phyloP scores from a whole-genome alignment of 257 asterid species.

The Scutellaria baicalensis region DNA sequence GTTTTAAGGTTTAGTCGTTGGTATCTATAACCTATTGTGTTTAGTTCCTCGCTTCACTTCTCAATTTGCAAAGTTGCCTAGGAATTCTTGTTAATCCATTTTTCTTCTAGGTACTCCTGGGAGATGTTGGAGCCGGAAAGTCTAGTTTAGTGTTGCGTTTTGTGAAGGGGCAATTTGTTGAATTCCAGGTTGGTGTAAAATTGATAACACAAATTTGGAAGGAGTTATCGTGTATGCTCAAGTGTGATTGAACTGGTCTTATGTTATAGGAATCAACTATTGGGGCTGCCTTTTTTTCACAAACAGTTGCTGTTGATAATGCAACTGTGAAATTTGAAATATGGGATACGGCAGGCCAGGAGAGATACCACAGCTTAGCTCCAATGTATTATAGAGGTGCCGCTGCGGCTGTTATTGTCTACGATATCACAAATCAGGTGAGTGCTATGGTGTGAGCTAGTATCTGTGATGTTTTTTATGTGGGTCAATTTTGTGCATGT shows the following conservation, averaged over 20 bases:
- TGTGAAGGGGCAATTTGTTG: conserved; percentile 80
- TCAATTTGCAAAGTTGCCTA: conserved; percentile 7
- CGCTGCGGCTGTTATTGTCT: conserved; percentile 81
- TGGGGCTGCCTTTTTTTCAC: conserved; percentile 88
- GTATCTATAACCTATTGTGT: background rate
- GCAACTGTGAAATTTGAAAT: conserved; percentile 84
- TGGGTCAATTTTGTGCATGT: background rate
- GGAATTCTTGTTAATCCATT: background rate
- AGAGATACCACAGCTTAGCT: conserved; percentile 88
- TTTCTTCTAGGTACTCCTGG: conserved; percentile 62
- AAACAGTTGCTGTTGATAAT: conserved; percentile 73
- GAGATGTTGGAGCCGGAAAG: conserved; percentile 91
- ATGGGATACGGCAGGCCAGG: conserved; percentile 96
- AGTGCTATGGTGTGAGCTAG: background rate
- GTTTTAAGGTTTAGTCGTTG: background rate
- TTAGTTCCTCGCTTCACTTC: background rate
- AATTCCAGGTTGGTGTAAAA: conserved; percentile 60
- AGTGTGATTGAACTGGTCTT: conserved; percentile 7
- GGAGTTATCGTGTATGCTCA: background rate
- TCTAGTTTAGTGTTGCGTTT: conserved; percentile 81
- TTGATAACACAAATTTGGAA: background rate
- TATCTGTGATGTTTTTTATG: background rate
- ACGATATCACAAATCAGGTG: conserved; percentile 71
- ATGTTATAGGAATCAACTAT: conserved; percentile 71
- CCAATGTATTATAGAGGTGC: conserved; percentile 95